Percentiles rank a stretch among this genome's conserved stretches.
These are phyloP conservation scores for Poronia punctata DNA, from an alignment of 495 filamentous ascomycete species.

Conservation along the genomic window DNA sequence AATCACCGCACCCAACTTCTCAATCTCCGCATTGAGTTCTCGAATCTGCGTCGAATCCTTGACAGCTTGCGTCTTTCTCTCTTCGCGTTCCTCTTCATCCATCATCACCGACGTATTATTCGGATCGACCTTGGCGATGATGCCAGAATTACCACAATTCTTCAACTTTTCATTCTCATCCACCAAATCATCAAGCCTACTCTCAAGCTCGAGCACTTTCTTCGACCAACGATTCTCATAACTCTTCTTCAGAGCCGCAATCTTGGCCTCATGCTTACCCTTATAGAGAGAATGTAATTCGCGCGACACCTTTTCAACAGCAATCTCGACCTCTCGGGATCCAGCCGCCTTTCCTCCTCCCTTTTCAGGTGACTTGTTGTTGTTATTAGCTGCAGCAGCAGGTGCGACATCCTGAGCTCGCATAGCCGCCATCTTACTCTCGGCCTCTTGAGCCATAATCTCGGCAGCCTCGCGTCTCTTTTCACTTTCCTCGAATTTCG, in stretches of 20 bases:
- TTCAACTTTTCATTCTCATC: conserved; percentile 70
- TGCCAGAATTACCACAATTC: conserved; percentile 55
- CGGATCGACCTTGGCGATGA: conserved; percentile 52
- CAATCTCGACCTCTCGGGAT: conserved; percentile 62
- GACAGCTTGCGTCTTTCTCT: conserved; percentile 43
- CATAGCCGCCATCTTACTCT: conserved; percentile 65
- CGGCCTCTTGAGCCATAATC: conserved; percentile 60
- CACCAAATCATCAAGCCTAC: conserved; percentile 55
- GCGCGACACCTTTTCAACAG: conserved; percentile 82
- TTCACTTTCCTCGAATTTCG: conserved; percentile 67
- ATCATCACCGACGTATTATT: conserved; percentile 40
- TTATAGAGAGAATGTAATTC: conserved; percentile 94
- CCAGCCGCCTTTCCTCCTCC: conserved; percentile 18
- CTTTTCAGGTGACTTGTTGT: conserved; percentile 23
- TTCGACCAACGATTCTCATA: conserved; percentile 89
- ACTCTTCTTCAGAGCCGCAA: conserved; percentile 87
- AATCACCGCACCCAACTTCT: conserved; percentile 64
- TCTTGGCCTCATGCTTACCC: conserved; percentile 91
- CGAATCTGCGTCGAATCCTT: conserved; percentile 45
- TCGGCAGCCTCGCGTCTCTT: conserved; percentile 57
- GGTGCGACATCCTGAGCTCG: conserved; percentile 43
- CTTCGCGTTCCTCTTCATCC: too few species aligned
- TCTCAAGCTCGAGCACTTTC: conserved; percentile 67
- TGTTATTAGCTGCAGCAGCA: conserved; percentile 22
- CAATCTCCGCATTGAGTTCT: conserved; percentile 58